Evolutionary conservation across 495 filamentous ascomycete genomes (phyloP).

Genomic region (Hyaloscypha bicolor): DNA sequence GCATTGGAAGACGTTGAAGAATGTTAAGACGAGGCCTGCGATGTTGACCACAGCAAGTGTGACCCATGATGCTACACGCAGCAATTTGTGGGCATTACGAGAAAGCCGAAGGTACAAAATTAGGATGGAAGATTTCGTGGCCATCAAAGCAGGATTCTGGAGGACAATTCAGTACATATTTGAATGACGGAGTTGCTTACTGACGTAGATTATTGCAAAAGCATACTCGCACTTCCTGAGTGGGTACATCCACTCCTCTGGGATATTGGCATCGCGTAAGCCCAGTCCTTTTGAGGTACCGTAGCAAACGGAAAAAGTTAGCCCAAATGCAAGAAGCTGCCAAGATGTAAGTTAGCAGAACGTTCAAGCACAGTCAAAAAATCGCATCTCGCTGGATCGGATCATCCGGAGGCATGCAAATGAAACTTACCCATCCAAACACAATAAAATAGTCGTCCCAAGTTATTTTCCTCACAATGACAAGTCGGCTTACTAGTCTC

Average conservation of each 20-base stretch:
- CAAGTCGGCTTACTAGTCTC: conserved; percentile 68
- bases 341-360: neutral
- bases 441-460: conserved; percentile 72
- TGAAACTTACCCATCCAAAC: conserved; percentile 66
- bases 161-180: neutral
- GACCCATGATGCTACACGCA: conserved; percentile 14
- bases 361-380: neutral
- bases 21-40: conserved; percentile 68
- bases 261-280: conserved; percentile 66
- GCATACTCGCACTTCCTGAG: conserved; percentile 11
- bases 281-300: conserved; percentile 71
- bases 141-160: conserved; percentile 79
- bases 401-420: neutral
- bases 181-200: neutral
- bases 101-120: conserved; percentile 45
- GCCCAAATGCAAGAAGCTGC: conserved; percentile 62
- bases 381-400: neutral
- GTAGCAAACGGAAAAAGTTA: conserved; percentile 74
- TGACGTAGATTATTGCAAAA: conserved; percentile 9
- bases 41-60: conserved; percentile 23
- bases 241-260: conserved; percentile 4
- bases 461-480: conserved; percentile 58
- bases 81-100: conserved; percentile 3
- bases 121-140: conserved; percentile 83
- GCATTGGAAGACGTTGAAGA: conserved; percentile 88